A percentile compares a stretch with the other conserved stretches of the same genome.
Evolutionary conservation across 306 rosid species (phyloP).

Genomic region (Alnus rubra): DNA sequence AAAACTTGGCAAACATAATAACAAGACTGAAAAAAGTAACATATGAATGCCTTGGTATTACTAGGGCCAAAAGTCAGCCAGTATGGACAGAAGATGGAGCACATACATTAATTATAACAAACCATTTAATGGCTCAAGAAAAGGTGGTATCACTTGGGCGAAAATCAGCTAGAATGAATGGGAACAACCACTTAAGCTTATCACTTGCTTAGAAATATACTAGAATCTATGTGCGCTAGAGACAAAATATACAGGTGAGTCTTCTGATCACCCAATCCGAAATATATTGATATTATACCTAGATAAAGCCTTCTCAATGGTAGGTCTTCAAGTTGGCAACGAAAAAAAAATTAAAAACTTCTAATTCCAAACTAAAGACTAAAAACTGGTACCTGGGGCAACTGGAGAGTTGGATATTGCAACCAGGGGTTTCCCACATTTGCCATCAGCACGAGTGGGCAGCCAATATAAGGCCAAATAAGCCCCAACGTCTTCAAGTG

Average conservation of each 20-base stretch:
- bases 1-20: background rate
- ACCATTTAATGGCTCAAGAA: background rate
- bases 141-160: background rate
- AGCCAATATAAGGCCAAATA: constrained; percentile 86
- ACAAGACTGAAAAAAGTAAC: constrained; percentile 14
- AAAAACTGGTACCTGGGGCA: constrained; percentile 65
- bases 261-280: constrained; percentile 17
- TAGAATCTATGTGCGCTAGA: constrained; percentile 4
- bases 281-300: constrained; percentile 14
- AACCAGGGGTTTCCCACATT: constrained; percentile 73
- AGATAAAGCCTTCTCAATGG: constrained; percentile 10
- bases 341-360: constrained; percentile 7
- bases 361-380: background rate
- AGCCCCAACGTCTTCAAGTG: constrained; percentile 76
- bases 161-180: background rate
- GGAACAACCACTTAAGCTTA: constrained; percentile 16
- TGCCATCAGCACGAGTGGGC: constrained; percentile 77
- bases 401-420: constrained; percentile 66
- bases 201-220: constrained; percentile 3
- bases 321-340: constrained; percentile 1
- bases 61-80: constrained; percentile 2
- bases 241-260: background rate
- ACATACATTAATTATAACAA: background rate
- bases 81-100: background rate
- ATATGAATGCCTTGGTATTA: constrained; percentile 9